Conservation (phyloP, 805 yeast species). For the Ogataea saltuana region DNA sequence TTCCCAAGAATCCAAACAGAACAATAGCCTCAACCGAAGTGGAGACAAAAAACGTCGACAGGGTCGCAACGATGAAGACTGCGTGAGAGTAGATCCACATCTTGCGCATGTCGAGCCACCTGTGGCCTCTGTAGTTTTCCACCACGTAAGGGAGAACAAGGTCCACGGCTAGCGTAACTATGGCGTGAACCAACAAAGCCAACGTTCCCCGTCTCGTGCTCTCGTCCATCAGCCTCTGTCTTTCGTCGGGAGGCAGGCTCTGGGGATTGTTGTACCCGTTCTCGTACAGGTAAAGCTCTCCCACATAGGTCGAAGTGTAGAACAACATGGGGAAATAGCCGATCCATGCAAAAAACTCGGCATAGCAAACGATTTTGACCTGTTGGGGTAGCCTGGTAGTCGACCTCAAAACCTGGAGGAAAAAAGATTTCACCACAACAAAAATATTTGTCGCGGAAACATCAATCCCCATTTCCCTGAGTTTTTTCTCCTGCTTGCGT, state of each 20-base stretch:
- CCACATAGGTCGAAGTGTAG: constrained; percentile 66
- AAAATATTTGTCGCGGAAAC: constrained; percentile 24
- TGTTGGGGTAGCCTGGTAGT: constrained; percentile 48
- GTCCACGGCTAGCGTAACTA: constrained; percentile 47
- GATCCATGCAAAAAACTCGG: constrained; percentile 67
- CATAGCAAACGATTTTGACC: constrained; percentile 50
- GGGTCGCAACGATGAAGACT: constrained; percentile 49
- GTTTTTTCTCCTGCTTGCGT: constrained; percentile 33
- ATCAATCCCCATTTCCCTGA: constrained; percentile 40
- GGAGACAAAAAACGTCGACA: constrained; percentile 46
- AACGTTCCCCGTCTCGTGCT: constrained; percentile 52
- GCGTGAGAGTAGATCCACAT: constrained; percentile 55
- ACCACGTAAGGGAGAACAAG: constrained; percentile 46
- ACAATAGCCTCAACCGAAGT: constrained; percentile 45
- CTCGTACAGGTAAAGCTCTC: constrained; percentile 52
- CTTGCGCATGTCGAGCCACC: constrained; percentile 32
- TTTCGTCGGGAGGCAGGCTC: constrained; percentile 41
- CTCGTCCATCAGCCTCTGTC: constrained; percentile 40
- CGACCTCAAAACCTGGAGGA: constrained; percentile 38
- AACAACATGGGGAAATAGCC: constrained; percentile 68
- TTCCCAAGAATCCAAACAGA: constrained; percentile 54
- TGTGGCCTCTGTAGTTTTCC: constrained; percentile 14
- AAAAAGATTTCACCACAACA: constrained; percentile 29
- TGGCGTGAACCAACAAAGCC: constrained; percentile 52
- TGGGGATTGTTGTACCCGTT: constrained; percentile 40